Base-by-base conservation (phyloP, 208 protist species). In the Blastocrithidia nonstop region DNA sequence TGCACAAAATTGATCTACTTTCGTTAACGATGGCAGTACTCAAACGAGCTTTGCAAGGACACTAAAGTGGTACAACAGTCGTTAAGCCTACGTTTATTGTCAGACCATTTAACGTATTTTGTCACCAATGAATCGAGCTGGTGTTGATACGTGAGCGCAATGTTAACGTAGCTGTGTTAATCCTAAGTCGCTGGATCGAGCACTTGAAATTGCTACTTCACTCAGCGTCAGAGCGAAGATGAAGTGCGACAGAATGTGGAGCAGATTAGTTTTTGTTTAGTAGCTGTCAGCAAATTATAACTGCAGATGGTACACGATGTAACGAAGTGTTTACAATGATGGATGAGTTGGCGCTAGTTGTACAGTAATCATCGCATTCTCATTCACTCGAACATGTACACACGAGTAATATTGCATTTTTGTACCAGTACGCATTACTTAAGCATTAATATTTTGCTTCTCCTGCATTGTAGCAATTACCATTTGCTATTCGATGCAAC, bases 1-100 rank as follows among this genome's bases (percentile, higher is more conserved):
- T 91, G 68, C 82, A 91, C 45, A 54, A 69, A 19, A 57, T 85
- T 21, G 77, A 87, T 45, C 84, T 87, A 44, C 57, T 87, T 16
- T 81, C 72, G 9, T 61, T 91, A 0, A 77, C 71, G 4, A 81
- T 86, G 73, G 59, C 54, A 13, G 63, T n/a, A 11, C 11, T 35
- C 29, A n/a, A 11, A n/a, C 29, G 11, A n/a, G 29, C 29, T 35
- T 11, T n/a, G n/a, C 29, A 35, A 35, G 11, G 29, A 50, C 35
- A 36, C 32, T 39, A 47, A 57, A 23, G 6, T 11, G 1, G 29
- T 33, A 5, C 71, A 66, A 13, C 35, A 41, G 1, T 8, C 38
- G 19, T 68, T 61, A n/a, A n/a, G n/a, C n/a, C n/a, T n/a, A n/a
- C n/a, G n/a, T n/a, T n/a, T n/a, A n/a, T n/a, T 48, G 61, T 83